Evolutionary conservation across 352 stramenopile species (phyloP), one percentile per base, ranked within the genome.

Genomic region (Pythium phragmiticola): DNA sequence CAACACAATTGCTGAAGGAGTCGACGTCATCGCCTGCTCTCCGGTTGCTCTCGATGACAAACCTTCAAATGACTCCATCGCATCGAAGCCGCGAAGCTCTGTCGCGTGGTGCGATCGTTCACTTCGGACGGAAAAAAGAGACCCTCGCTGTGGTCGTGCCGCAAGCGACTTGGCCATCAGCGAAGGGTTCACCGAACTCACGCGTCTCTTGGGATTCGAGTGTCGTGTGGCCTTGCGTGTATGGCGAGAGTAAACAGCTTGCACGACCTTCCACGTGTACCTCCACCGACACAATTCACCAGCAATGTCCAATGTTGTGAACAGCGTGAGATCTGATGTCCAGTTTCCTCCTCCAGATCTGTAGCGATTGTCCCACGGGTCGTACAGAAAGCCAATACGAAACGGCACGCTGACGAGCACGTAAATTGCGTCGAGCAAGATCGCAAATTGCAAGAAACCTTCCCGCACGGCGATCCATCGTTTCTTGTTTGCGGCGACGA

Each of bases 341-440:
- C 73, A 77, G 7, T 12, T 42, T 12, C 13, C 54, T 0, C 57
- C 53, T 3, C 33, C 19, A 12, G 3, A 1, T 3, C 47, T 19
- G n/a, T 63, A 57, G 4, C 21, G 6, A 4, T 69, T 54, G 23
- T 74, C 47, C 62, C 57, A 71, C 21, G 74, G 74, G 14, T 81
- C 74, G 28, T 74, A 79, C 36, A 81, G 61, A 49, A 75, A 80
- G 30, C 73, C 70, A 13, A 80, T 33, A n/a, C 73, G 70, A 2
- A 78, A 43, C 23, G 73, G 73, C 14, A 76, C 65, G 12, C 53
- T 65, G 21, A 70, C 12, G 14, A 81, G 43, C 16, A 82, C 41
- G 33, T 64, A 77, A 14, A 77, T 17, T 19, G 74, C 60, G 49
- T 79, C 74, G 9, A 74, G 1, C 0, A 79, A 39, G 7, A 54